phyloP scores from a whole-genome alignment of 768 basidiomycete species.

The Tricholoma sp. region DNA sequence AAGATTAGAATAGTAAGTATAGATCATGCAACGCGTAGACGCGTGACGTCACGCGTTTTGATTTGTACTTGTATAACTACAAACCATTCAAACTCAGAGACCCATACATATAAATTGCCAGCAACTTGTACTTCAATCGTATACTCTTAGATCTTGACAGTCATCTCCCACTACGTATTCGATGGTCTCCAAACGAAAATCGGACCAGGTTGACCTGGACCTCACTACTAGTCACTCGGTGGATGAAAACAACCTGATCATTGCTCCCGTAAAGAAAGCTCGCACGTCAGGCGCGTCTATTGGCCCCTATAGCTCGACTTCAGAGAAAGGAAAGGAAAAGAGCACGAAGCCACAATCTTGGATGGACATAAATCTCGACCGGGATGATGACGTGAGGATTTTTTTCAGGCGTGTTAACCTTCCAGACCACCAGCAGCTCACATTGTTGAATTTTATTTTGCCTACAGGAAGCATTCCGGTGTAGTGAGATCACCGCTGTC shows the following conservation, averaged over 20 bases:
- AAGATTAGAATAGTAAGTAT: too few relatives aligned
- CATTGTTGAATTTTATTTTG: not conserved
- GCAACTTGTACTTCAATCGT: too few relatives aligned
- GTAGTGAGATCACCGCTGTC: conserved; percentile 17
- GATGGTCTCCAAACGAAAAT: conserved; percentile 43
- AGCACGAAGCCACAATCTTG: conserved; percentile 26
- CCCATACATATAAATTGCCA: too few relatives aligned
- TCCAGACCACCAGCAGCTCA: not conserved
- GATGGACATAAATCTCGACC: conserved; percentile 35
- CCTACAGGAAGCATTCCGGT: conserved; percentile 19
- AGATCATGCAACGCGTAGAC: too few relatives aligned
- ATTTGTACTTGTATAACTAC: too few relatives aligned
- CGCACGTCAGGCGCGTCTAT: conserved; percentile 19
- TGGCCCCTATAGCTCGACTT: conserved; percentile 9
- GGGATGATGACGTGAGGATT: conserved; percentile 34
- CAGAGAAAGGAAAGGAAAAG: conserved; percentile 7
- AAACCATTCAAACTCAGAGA: too few relatives aligned
- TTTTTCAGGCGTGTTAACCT: not conserved
- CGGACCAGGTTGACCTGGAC: conserved; percentile 22
- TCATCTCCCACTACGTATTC: conserved; percentile 18
- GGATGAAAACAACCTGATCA: conserved; percentile 14
- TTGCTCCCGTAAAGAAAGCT: conserved; percentile 24
- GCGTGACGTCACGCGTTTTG: conserved; percentile 17
- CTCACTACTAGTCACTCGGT: conserved; percentile 8
- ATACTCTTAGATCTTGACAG: conserved; percentile 2